phyloP scores from a whole-genome alignment of 345 rosid genomes.

The Brassica cretica region DNA sequence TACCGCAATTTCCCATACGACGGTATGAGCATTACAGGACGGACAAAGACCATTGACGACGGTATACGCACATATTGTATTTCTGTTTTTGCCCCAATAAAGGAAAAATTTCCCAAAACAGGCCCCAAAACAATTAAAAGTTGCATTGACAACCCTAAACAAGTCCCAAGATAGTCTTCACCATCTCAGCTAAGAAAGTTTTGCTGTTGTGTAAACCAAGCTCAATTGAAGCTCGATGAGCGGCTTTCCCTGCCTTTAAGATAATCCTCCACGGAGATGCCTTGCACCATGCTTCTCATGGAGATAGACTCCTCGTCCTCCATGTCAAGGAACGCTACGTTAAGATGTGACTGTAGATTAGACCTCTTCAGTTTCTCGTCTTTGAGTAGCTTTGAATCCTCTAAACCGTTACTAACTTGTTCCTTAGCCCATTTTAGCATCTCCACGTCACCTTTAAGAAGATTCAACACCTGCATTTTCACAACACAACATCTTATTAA shows the following conservation, averaged over 20 bases:
- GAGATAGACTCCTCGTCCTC: constrained; percentile 66
- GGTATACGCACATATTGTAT: neutral
- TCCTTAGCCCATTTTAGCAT: constrained; percentile 57
- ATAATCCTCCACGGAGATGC: constrained; percentile 74
- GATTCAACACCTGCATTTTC: constrained; percentile 60
- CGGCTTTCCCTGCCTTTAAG: constrained; percentile 84
- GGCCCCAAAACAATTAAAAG: neutral
- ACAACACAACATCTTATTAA: neutral
- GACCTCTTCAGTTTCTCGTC: constrained; percentile 53
- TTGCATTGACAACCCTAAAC: neutral
- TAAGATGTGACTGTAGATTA: constrained; percentile 81
- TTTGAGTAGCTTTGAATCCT: constrained; percentile 47
- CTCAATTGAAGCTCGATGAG: constrained; percentile 75
- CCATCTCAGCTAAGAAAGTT: constrained; percentile 12
- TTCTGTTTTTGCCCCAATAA: neutral
- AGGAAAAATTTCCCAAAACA: neutral
- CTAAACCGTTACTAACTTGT: constrained; percentile 47
- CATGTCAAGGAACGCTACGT: constrained; percentile 69
- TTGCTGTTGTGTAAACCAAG: neutral
- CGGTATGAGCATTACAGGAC: neutral
- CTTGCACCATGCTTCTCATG: constrained; percentile 57
- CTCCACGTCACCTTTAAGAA: constrained; percentile 67
- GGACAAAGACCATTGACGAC: neutral
- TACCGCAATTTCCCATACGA: no score
- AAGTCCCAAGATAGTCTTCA: constrained; percentile 5